phyloP scores from a whole-genome alignment of 176 grass and related monocot genomes.

The Bolboschoenus planiculmis region DNA sequence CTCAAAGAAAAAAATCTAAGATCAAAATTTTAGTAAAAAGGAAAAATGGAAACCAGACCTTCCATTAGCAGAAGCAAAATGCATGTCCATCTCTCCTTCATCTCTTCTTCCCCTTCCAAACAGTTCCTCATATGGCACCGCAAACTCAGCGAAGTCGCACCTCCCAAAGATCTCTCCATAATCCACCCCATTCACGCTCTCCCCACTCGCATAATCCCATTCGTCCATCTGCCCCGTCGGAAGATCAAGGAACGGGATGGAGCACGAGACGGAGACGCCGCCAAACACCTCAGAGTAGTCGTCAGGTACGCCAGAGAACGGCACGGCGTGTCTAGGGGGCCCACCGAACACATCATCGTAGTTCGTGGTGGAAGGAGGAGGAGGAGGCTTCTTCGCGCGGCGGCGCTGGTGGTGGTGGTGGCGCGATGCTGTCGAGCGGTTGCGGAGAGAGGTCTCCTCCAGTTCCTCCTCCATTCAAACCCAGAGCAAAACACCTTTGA shows the following conservation, averaged over 20 bases:
- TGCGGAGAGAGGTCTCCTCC: constrained; percentile 12
- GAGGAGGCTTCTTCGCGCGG: constrained; percentile 34
- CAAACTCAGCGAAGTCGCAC: constrained; percentile 58
- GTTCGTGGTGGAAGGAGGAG: constrained; percentile 17
- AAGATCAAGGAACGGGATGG: constrained; percentile 86
- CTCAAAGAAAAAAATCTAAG: neutral
- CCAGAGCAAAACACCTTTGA: neutral
- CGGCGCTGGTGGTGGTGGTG: neutral
- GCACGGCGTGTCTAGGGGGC: constrained; percentile 39
- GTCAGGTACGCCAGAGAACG: constrained; percentile 27
- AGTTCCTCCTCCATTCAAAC: constrained; percentile 42
- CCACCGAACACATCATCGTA: constrained; percentile 72
- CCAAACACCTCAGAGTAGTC: constrained; percentile 84
- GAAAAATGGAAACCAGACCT: neutral
- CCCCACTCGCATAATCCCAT: neutral
- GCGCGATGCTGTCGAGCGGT: neutral
- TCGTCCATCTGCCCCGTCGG: constrained; percentile 8
- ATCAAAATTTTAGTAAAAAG: neutral
- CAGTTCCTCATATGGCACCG: constrained; percentile 61
- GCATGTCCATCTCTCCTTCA: constrained; percentile 37
- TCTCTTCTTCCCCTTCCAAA: constrained; percentile 28
- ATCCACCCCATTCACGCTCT: constrained; percentile 17
- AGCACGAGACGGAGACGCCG: constrained; percentile 59
- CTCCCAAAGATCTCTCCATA: constrained; percentile 78
- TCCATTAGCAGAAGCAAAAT: constrained; percentile 11